A percentile compares a stretch with the other conserved stretches of the same genome.
Conservation (phyloP, 2,329 filamentous ascomycete genomes). For the Gaeumannomyces tritici region DNA sequence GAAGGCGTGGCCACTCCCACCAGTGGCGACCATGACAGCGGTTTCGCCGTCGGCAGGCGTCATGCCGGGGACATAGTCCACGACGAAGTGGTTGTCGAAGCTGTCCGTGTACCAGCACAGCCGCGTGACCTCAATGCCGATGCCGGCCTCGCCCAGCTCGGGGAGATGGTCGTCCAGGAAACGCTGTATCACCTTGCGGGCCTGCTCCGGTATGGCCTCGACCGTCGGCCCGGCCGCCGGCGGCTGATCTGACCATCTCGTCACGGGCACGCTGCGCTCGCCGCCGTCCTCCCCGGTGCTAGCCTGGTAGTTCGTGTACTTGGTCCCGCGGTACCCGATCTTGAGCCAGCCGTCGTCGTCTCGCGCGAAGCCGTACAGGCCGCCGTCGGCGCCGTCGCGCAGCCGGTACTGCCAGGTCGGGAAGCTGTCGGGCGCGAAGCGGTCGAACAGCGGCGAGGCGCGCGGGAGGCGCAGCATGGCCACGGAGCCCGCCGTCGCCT, state of each 20-base stretch:
- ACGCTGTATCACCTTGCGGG: constrained; percentile 14
- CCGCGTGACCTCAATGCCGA: constrained; percentile 24
- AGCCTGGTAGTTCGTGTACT: constrained; percentile 26
- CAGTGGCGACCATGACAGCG: constrained; percentile 4
- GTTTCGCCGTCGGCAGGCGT: not conserved
- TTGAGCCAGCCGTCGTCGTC: constrained; percentile 15
- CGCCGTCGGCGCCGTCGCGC: constrained; percentile 11
- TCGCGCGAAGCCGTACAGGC: constrained; percentile 18
- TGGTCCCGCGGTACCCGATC: constrained; percentile 19
- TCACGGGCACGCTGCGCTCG: constrained; percentile 27
- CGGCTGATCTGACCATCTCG: constrained; percentile 20
- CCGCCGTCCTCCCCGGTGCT: constrained; percentile 18
- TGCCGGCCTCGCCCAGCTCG: constrained; percentile 24
- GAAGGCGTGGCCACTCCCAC: constrained; percentile 17
- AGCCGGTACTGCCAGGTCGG: constrained; percentile 10
- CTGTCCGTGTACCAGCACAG: constrained; percentile 26
- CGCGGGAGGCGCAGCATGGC: constrained; percentile 31
- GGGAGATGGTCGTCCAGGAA: constrained; percentile 28
- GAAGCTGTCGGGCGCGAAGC: constrained; percentile 31
- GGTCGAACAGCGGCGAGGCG: constrained; percentile 22
- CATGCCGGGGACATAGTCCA: constrained; percentile 22
- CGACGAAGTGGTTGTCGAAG: constrained; percentile 22
- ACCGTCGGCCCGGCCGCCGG: constrained; percentile 9
- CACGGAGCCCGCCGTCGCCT: constrained; percentile 37
- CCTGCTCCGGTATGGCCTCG: constrained; percentile 11